Percentiles rank a stretch among this genome's conserved stretches.
These are phyloP conservation scores for Dictyostelium firmibasis DNA, from an alignment of 78 protist genomes.

Conservation along the genomic window DNA sequence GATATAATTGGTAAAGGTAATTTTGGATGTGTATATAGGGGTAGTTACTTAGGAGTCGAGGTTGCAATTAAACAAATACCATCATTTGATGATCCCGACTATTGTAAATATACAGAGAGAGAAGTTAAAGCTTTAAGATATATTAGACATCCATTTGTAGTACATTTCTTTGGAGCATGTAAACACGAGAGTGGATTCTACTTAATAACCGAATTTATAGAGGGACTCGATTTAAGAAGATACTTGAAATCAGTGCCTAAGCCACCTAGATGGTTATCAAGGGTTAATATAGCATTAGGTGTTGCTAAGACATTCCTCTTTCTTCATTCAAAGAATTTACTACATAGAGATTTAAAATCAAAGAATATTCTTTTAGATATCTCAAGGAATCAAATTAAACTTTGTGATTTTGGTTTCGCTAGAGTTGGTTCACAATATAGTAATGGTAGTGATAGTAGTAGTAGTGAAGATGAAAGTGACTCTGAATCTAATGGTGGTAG, in stretches of 20 bases:
- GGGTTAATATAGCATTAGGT: conserved; percentile 26
- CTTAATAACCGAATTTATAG: conserved; percentile 55
- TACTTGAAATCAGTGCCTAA: conserved; percentile 8
- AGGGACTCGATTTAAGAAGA: conserved; percentile 40
- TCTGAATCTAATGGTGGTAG: background rate
- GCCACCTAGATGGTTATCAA: conserved; percentile 44
- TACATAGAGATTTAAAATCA: conserved; percentile 72
- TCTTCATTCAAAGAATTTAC: conserved; percentile 65
- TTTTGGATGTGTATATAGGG: conserved; percentile 71
- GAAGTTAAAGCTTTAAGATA: conserved; percentile 64
- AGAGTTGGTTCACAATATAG: conserved; percentile 61
- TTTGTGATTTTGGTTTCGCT: conserved; percentile 79
- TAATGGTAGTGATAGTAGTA: conserved; percentile 23
- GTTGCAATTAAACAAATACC: conserved; percentile 76
- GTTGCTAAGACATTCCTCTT: conserved; percentile 63
- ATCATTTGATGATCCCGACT: conserved; percentile 59
- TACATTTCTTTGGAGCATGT: conserved; percentile 72
- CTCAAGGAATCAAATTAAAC: background rate
- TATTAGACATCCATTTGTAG: conserved; percentile 65
- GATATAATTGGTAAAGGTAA: conserved; percentile 75
- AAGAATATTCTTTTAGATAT: conserved; percentile 45
- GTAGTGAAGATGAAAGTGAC: conserved; percentile 20
- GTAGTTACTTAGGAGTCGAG: conserved; percentile 35
- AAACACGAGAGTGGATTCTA: conserved; percentile 56
- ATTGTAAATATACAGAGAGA: conserved; percentile 67